Evolutionary conservation across 2,329 filamentous ascomycete genomes (phyloP).

Genomic region (Chaetomiaceae sp.): DNA sequence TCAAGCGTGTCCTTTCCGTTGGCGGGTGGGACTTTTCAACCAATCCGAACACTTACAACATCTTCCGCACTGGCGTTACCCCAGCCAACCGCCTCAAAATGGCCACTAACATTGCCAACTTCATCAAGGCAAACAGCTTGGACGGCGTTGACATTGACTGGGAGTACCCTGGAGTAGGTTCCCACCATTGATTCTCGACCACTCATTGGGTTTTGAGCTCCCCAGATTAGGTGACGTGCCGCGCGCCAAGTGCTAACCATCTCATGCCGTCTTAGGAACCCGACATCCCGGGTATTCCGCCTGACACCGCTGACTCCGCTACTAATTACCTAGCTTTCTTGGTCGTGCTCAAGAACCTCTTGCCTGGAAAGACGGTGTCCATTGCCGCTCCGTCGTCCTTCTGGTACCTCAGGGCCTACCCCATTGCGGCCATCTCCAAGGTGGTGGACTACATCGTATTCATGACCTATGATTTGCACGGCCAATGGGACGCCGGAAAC

Average conservation of each 20-base stretch:
- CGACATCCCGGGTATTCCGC: constrained; percentile 30
- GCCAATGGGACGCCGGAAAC: constrained; percentile 27
- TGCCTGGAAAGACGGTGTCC: constrained; percentile 15
- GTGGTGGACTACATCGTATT: constrained; percentile 29
- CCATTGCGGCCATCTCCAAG: constrained; percentile 20
- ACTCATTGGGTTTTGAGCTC: not conserved
- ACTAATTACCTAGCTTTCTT: constrained; percentile 31
- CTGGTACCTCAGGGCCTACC: constrained; percentile 16
- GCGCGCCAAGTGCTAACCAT: too few relatives aligned
- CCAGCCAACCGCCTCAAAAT: constrained; percentile 22
- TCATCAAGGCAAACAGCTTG: constrained; percentile 35
- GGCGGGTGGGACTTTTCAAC: constrained; percentile 19
- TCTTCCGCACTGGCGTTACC: constrained; percentile 11
- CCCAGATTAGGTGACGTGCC: not conserved
- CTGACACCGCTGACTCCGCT: constrained; percentile 23
- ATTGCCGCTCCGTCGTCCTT: constrained; percentile 12
- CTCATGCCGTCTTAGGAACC: constrained; percentile 9
- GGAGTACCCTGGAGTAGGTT: constrained; percentile 32
- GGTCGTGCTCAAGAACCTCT: constrained; percentile 8
- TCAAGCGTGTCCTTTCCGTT: constrained; percentile 18
- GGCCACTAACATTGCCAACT: constrained; percentile 31
- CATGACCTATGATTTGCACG: constrained; percentile 34
- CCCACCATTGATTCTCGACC: not conserved
- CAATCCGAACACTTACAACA: constrained; percentile 4
- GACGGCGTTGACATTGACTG: constrained; percentile 31